phyloP scores from a whole-genome alignment of 768 basidiomycete species.

The Tephrocybe sp. region DNA sequence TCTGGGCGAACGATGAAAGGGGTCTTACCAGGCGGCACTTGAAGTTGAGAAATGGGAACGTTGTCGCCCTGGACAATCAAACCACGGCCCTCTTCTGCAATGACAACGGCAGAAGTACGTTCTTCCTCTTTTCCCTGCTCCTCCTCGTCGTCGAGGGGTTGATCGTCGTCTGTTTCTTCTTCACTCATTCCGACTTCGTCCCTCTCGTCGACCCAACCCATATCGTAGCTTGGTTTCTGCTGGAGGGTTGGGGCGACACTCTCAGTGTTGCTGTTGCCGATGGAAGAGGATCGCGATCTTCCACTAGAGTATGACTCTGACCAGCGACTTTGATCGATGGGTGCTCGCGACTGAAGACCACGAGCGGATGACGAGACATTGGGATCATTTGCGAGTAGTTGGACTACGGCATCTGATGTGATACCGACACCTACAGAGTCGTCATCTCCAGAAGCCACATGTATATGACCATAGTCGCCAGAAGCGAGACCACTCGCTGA shows the following conservation, averaged over 20 bases:
- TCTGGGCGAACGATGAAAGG: slow-evolving; percentile 8
- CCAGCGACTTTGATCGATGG: slow-evolving; percentile 68
- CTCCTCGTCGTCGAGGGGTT: slow-evolving; percentile 44
- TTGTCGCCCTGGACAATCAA: slow-evolving; percentile 76
- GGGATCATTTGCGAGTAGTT: slow-evolving; percentile 57
- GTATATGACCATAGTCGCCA: slow-evolving; percentile 64
- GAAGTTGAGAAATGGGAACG: slow-evolving; percentile 57
- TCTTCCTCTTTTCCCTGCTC: slow-evolving; percentile 61
- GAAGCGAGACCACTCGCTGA: slow-evolving; percentile 62
- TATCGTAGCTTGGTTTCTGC: slow-evolving; percentile 74
- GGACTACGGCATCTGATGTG: slow-evolving; percentile 64
- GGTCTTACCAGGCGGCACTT: slow-evolving; percentile 69
- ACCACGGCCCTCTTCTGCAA: slow-evolving; percentile 85
- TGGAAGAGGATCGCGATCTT: slow-evolving; percentile 72
- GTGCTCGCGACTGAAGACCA: slow-evolving; percentile 43
- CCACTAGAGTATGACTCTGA: slow-evolving; percentile 69
- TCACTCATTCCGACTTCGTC: slow-evolving; percentile 38
- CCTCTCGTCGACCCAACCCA: slow-evolving; percentile 70
- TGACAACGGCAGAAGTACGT: slow-evolving; percentile 72
- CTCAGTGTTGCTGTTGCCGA: slow-evolving; percentile 50
- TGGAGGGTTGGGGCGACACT: slow-evolving; percentile 44
- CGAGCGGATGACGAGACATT: slow-evolving; percentile 43
- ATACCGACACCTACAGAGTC: slow-evolving; percentile 58
- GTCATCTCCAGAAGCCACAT: slow-evolving; percentile 65
- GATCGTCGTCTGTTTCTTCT: slow-evolving; percentile 41